These are phyloP conservation scores for Aspergillus fischeri DNA, from an alignment of 2,329 filamentous ascomycete species.

Conservation along the genomic window DNA sequence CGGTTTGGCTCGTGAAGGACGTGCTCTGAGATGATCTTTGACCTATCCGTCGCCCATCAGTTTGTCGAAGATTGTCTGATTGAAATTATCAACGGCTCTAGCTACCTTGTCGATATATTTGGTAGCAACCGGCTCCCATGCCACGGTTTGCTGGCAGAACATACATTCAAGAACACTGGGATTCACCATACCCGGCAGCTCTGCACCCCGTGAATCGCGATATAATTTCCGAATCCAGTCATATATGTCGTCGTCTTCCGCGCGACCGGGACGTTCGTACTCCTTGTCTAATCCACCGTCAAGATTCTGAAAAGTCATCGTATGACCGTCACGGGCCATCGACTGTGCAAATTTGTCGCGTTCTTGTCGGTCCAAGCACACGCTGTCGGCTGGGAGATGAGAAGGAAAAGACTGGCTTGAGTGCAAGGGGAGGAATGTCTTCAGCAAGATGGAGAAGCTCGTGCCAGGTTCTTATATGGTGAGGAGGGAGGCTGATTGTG, in stretches of 20 bases:
- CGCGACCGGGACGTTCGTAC: background rate
- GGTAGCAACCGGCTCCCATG: conserved; percentile 10
- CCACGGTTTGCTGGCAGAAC: conserved; percentile 15
- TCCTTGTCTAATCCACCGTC: conserved; percentile 2
- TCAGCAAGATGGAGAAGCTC: background rate
- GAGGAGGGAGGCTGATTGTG: background rate
- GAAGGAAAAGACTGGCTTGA: background rate
- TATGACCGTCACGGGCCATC: conserved; percentile 8
- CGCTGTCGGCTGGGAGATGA: background rate
- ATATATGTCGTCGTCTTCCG: conserved; percentile 11
- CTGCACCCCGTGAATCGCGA: conserved; percentile 15
- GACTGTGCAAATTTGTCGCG: conserved; percentile 9
- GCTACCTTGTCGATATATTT: conserved; percentile 3
- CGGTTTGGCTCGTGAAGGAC: background rate
- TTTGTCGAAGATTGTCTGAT: background rate
- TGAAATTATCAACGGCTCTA: background rate
- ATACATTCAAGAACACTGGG: conserved; percentile 15
- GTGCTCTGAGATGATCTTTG: background rate
- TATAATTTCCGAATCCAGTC: conserved; percentile 15
- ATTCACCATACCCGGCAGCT: conserved; percentile 18
- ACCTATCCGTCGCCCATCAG: background rate
- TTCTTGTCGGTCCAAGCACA: background rate
- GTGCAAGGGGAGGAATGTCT: background rate
- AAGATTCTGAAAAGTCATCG: conserved; percentile 6
- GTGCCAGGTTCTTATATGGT: background rate